Evolutionary conservation across 345 rosid species (phyloP).

Genomic region (Ceriops tagal): DNA sequence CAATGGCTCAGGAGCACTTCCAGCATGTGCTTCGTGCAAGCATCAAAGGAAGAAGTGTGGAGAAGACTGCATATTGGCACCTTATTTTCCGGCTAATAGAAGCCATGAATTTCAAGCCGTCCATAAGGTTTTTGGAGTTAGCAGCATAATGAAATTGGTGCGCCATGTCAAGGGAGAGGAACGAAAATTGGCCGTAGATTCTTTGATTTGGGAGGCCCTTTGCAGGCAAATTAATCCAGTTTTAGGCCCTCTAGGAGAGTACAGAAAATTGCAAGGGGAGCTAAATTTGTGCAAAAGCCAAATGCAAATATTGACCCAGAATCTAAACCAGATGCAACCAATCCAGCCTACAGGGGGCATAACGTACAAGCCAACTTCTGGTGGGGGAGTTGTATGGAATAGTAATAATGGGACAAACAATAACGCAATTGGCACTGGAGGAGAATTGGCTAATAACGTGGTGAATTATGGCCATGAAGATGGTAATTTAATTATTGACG

Average conservation of each 20-base stretch:
- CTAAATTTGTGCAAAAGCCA: conserved; percentile 42
- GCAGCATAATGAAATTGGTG: conserved; percentile 55
- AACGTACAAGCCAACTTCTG: background rate
- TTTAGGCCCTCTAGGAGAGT: conserved; percentile 61
- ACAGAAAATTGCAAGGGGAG: conserved; percentile 45
- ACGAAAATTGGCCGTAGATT: conserved; percentile 44
- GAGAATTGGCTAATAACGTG: background rate
- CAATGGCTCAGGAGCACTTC: conserved; percentile 18
- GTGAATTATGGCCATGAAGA: background rate
- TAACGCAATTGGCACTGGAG: background rate
- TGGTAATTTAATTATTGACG: conserved; percentile 19
- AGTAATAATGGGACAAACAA: conserved; percentile 2
- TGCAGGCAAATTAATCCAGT: conserved; percentile 67
- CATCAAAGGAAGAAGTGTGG: conserved; percentile 56
- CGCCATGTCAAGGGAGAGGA: conserved; percentile 43
- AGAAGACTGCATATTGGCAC: conserved; percentile 43
- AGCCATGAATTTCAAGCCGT: conserved; percentile 45
- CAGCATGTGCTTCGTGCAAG: conserved; percentile 69
- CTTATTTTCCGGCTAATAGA: conserved; percentile 45
- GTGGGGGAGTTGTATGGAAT: conserved; percentile 2
- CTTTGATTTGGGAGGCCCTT: conserved; percentile 77
- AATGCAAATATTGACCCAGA: conserved; percentile 2
- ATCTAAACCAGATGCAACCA: background rate
- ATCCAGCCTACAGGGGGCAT: too few species aligned
- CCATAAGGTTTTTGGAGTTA: conserved; percentile 50